Conservation (phyloP, 768 basidiomycete species). For the Saitozyma sp. region DNA sequence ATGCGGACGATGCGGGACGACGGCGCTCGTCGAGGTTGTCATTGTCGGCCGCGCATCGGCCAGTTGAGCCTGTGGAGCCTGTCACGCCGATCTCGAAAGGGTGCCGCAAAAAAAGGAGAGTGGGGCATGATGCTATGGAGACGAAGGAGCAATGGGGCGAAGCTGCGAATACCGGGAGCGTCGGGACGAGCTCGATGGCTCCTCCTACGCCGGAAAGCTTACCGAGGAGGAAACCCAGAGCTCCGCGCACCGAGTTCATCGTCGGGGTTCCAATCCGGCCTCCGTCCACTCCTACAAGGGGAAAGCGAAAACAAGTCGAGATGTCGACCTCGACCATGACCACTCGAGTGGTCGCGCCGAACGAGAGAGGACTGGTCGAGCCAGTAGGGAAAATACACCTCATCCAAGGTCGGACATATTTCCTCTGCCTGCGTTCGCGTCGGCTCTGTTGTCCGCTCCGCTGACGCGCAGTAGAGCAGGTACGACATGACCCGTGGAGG, state of each 20-base stretch:
- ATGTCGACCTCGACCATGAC: neutral
- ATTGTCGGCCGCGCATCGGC: neutral
- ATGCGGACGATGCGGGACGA: neutral
- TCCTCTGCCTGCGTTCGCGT: neutral
- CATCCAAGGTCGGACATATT: conserved; percentile 35
- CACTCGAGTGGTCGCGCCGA: neutral
- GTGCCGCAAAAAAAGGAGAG: neutral
- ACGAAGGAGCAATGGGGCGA: neutral
- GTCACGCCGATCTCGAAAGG: neutral
- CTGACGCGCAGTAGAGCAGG: conserved; percentile 20
- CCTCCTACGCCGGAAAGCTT: neutral
- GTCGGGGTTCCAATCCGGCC: neutral
- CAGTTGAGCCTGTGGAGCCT: neutral
- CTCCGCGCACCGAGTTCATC: neutral
- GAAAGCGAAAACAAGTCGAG: neutral
- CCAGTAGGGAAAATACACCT: conserved; percentile 33
- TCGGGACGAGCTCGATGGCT: neutral
- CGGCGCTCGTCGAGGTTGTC: neutral
- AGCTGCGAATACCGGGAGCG: neutral
- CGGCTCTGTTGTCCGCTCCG: conserved; percentile 1
- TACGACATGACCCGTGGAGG: conserved; percentile 62
- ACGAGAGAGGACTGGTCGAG: neutral
- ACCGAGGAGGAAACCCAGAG: neutral
- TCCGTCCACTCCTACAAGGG: neutral
- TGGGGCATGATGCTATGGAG: neutral